A percentile compares a stretch with the other conserved stretches of the same genome.
These are phyloP conservation scores for Phytophthora macrochlamydospora DNA, from an alignment of 352 stramenopile genomes.

Conservation along the genomic window DNA sequence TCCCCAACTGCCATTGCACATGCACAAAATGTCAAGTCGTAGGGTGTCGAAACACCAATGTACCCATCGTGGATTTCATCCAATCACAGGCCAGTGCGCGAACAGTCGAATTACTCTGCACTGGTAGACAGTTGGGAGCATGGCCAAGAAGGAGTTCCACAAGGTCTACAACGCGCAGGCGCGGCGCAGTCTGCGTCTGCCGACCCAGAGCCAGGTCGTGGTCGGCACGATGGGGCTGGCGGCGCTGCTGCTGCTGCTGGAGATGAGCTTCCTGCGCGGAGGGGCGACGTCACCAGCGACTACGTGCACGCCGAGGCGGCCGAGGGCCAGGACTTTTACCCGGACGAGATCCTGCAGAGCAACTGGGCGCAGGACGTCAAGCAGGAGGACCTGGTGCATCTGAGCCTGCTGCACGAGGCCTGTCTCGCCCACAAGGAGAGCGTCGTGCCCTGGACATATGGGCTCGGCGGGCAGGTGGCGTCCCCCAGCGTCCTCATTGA, in stretches of 20 bases:
- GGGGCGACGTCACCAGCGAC: constrained; percentile 12
- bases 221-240: constrained; percentile 26
- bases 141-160: constrained; percentile 45
- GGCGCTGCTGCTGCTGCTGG: constrained; percentile 24
- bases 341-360: constrained; percentile 45
- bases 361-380: constrained; percentile 37
- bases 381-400: constrained; percentile 46
- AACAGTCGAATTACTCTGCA: neutral
- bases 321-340: constrained; percentile 49
- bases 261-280: constrained; percentile 26
- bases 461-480: constrained; percentile 15
- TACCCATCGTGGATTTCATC: no score
- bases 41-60: no score
- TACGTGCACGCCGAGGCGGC: constrained; percentile 28
- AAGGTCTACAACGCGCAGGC: constrained; percentile 38
- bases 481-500: constrained; percentile 34
- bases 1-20: no score
- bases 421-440: constrained; percentile 51
- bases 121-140: constrained; percentile 5
- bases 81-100: no score
- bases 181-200: constrained; percentile 19
- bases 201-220: constrained; percentile 33
- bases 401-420: constrained; percentile 56
- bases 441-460: constrained; percentile 55
- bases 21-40: no score